Evolutionary conservation across 192 early-diverging fungal genomes (phyloP), one percentile per base, ranked within the genome.

Genomic region (Helicostylum pulchrum): DNA sequence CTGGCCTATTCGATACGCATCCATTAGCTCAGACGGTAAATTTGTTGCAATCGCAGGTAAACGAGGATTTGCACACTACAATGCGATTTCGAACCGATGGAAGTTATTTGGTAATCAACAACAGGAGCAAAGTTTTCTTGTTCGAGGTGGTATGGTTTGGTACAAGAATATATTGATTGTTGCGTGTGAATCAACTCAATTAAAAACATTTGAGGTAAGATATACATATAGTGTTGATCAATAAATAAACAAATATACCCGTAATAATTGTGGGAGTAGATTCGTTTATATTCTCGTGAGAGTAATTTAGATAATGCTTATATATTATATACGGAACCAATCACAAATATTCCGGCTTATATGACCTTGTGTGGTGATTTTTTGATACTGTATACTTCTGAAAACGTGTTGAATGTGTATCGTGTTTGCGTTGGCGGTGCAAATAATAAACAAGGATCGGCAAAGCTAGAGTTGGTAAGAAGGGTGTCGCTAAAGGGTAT

Each of bases 41-140:
- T 89, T 82, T 62, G 74, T 96, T 31, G 96, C 93, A 0, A 85
- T 96, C 59, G 92, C 96, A 9, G 96, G 96, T 1, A 79, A 72
- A 53, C 86, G 85, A 14, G 96, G 96, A 9, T 68, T 98, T 49
- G 88, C 91, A 2, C 87, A 90, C 63, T 92, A 91, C 61, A 92
- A 85, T 71, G 67, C 83, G 15, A 65, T 70, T 2, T 85, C 89
- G 3, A 82, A 85, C 26, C 71, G 85, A 64, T 98, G 96, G 96
- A 94, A 93, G 62, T 60, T 98, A 42, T 92, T 95, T 83, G 92
- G 94, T 7, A 94, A 91, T 68, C 89, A 91, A 72, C 80, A 82
- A 42, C 83, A 91, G 61, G 91, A 92, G 66, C 81, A 89, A 66
- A 83, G 80, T 23, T 90, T 92, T 68, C 34, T 73, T 14, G 84